Base-by-base conservation (phyloP, 768 basidiomycete genomes). In the Termitomyces sp. region DNA sequence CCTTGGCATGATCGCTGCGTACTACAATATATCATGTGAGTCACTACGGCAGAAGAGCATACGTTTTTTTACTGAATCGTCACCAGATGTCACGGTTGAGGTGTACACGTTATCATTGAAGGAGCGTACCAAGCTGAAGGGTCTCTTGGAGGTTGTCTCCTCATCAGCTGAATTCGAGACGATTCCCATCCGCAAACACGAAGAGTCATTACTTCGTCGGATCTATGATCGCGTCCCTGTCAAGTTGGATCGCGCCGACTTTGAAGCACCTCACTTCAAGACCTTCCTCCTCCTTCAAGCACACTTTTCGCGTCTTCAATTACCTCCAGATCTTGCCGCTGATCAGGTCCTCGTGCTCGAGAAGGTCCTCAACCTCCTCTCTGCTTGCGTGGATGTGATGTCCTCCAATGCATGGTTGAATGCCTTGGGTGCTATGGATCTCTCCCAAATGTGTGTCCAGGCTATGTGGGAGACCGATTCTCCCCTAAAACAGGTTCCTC, bases 371-470 rank as follows among this genome's bases (percentile, higher is more conserved):
- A 95, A 94, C 67, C 74, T 96, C 18, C 79, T 97, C 16, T 93
- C 93, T 10, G 96, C 96, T 1, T 96, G 93, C 67, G 95, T 98
- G 35, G 95, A 98, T 68, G 96, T 98, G 58, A 95, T 98, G 93
- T 95, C 93, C 2, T 95, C 93, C 38, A 98, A 97, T 68, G 94
- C 91, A 1, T 96, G 90, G 90, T 73, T 98, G 66, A 95, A 87
- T 67, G 97, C 96, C 0, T 75, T 98, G 26, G 91, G 94, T 35
- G 95, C 95, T 0, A 98, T 98, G 97, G 96, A 99, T 72, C 74
- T 98, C 50, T 92, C 92, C 9, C 97, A 98, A 72, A 98, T 98
- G 96, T 95, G 93, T 72, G 93, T 98, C 5, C 97, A 98, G 71
- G 94, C 91, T 0, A 87, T 96, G 74, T 98, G 97, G 97, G 96